Conservation (phyloP, 257 asterid species). For the Solanum ahanhuiri region DNA sequence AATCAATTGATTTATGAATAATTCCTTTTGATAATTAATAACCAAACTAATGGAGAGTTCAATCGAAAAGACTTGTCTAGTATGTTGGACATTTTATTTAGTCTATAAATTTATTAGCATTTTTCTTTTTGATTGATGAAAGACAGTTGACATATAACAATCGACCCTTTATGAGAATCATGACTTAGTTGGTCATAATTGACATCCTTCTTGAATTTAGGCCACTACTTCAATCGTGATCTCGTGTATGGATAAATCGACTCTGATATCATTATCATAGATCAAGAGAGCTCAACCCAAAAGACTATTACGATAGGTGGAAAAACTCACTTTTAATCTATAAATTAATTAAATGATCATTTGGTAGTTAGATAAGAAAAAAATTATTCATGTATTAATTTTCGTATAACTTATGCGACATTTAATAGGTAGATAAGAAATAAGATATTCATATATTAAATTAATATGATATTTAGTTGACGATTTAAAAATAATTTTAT, state of each 20-base stretch:
- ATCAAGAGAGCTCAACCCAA: background rate
- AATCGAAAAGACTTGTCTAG: background rate
- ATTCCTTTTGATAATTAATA: background rate
- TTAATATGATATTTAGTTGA: too few relatives aligned
- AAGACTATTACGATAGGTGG: background rate
- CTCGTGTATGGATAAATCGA: background rate
- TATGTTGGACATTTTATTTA: background rate
- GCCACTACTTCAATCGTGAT: background rate
- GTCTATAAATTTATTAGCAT: background rate
- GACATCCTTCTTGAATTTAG: background rate
- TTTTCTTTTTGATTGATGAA: background rate
- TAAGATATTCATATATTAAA: background rate
- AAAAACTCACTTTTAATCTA: background rate
- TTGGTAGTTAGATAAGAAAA: too few relatives aligned
- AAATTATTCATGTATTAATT: too few relatives aligned
- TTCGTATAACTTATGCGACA: too few relatives aligned
- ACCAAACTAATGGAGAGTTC: background rate
- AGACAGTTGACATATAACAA: background rate
- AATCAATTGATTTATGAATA: background rate
- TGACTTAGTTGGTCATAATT: background rate
- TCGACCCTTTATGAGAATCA: rapidly evolving
- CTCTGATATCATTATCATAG: background rate
- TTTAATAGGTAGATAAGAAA: too few relatives aligned
- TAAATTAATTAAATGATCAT: background rate
- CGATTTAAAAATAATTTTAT: background rate